Percentiles rank a stretch among this genome's conserved stretches.
phyloP scores from a whole-genome alignment of 2,329 filamentous ascomycete genomes.

The Colletotrichum viniferum region DNA sequence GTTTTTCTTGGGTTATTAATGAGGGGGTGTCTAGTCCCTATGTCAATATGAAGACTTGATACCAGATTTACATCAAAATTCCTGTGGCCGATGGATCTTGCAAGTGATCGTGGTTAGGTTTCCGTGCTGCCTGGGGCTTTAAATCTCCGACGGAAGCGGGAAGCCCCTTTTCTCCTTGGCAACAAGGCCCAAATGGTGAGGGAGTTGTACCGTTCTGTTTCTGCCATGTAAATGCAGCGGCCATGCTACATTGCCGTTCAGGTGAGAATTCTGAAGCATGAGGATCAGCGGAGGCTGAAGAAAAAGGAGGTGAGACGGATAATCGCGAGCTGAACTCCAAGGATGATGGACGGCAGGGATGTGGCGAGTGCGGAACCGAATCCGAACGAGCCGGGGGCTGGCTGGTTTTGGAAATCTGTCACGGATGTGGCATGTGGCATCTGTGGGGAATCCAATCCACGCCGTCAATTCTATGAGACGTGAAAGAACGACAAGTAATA shows the following conservation, averaged over 20 bases:
- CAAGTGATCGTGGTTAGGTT: not conserved
- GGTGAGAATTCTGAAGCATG: not conserved
- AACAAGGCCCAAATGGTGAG: not conserved
- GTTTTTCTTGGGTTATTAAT: not conserved
- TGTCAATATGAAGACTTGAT: not conserved
- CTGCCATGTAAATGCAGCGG: fast-evolving
- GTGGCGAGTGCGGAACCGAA: not conserved
- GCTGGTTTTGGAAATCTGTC: not conserved
- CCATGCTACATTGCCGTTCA: not conserved
- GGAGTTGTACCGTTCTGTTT: not conserved
- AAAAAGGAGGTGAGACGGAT: not conserved
- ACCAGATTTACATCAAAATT: not conserved
- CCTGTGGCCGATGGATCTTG: not conserved
- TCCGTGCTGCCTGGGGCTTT: not conserved
- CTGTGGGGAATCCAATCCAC: not conserved
- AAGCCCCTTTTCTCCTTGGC: not conserved
- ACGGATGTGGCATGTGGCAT: not conserved
- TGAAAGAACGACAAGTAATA: too few relatives aligned
- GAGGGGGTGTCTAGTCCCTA: not conserved
- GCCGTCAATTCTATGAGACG: too few relatives aligned
- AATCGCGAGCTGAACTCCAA: not conserved
- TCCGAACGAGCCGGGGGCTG: not conserved
- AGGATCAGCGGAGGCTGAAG: fast-evolving
- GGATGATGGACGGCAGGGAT: not conserved
- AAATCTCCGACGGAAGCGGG: not conserved